Evolutionary conservation across 345 rosid species (phyloP).

Genomic region (Psidium friedrichsthalianum): DNA sequence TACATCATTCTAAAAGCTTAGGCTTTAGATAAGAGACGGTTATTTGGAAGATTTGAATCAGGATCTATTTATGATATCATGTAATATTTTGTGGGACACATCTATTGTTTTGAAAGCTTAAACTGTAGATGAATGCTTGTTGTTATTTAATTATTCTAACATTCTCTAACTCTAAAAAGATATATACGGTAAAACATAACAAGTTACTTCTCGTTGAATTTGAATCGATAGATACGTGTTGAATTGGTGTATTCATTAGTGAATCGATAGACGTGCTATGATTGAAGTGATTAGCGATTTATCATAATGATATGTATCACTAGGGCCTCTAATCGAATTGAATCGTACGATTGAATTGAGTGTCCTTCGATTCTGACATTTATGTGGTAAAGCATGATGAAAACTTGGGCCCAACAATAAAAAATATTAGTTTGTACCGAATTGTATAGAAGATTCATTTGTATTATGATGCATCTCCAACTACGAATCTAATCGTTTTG

Average conservation of each 20-base stretch:
- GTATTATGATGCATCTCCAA: neutral
- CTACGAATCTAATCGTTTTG: neutral
- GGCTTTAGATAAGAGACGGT: too few species aligned
- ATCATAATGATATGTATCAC: neutral
- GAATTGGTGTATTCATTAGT: neutral
- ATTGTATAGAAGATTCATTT: neutral
- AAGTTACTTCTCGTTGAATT: neutral
- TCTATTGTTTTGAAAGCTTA: too few species aligned
- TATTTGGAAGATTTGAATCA: too few species aligned
- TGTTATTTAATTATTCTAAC: too few species aligned
- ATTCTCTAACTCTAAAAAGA: neutral
- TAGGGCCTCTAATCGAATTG: neutral
- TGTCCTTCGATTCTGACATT: neutral
- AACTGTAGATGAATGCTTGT: too few species aligned
- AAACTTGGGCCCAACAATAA: neutral
- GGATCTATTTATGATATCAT: too few species aligned
- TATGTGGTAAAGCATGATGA: neutral
- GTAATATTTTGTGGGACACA: too few species aligned
- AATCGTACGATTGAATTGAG: neutral
- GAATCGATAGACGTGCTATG: neutral
- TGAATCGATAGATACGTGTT: neutral
- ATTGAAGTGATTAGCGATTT: neutral
- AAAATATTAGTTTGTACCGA: neutral
- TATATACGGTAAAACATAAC: neutral
- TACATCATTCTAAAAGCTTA: neutral